Evolutionary conservation across 306 rosid species (phyloP).

Genomic region (Gynostemma pentaphyllum): DNA sequence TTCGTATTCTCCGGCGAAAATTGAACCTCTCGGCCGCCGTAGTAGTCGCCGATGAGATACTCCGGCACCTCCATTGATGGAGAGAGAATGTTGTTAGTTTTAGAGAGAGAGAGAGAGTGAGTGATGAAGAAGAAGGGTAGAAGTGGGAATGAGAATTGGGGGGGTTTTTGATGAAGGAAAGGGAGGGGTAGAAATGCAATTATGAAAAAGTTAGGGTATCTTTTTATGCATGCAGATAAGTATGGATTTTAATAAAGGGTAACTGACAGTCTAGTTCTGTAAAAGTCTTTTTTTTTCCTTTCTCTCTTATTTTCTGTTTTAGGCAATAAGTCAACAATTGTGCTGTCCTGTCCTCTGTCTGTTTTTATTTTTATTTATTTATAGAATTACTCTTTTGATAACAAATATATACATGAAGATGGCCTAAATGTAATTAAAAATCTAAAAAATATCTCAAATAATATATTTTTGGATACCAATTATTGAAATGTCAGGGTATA

Average conservation of each 20-base stretch:
- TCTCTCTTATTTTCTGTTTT: constrained; percentile 8
- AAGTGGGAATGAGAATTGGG: constrained; percentile 13
- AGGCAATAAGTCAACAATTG: background rate
- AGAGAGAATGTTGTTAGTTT: constrained; percentile 14
- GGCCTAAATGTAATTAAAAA: no score
- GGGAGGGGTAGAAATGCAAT: constrained; percentile 38
- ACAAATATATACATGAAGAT: background rate
- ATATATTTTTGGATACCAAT: no score
- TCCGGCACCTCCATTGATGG: constrained; percentile 58
- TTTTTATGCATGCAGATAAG: constrained; percentile 35
- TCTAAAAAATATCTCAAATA: no score
- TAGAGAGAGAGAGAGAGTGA: constrained; percentile 19
- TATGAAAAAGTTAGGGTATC: constrained; percentile 22
- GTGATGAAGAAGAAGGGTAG: constrained; percentile 14
- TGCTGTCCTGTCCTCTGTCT: background rate
- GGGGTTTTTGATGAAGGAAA: constrained; percentile 78
- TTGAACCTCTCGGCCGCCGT: constrained; percentile 28
- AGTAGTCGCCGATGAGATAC: constrained; percentile 49
- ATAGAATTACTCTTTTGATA: background rate
- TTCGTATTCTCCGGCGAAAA: constrained; percentile 42
- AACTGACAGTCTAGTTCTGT: constrained; percentile 72
- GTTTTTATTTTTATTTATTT: background rate
- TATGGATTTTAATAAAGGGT: constrained; percentile 32
- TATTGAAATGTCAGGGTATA: no score
- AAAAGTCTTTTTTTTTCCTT: constrained; percentile 25